phyloP scores from a whole-genome alignment of 768 basidiomycete species.

The Russula lepida region DNA sequence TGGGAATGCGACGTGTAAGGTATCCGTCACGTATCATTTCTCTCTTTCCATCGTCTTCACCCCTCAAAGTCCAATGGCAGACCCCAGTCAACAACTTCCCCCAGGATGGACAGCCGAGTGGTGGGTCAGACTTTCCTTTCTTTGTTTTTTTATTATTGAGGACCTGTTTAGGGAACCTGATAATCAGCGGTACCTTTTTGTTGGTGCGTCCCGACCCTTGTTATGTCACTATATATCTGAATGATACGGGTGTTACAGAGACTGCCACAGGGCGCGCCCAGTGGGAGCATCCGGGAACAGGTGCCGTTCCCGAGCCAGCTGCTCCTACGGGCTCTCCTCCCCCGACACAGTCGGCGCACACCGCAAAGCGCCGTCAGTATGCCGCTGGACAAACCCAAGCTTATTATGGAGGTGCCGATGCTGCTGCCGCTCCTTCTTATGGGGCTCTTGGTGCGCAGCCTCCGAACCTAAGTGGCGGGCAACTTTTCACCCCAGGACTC shows the following conservation, averaged over 20 bases:
- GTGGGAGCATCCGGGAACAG: constrained; percentile 69
- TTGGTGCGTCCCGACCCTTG: constrained; percentile 49
- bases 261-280: constrained; percentile 75
- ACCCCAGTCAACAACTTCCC: constrained; percentile 62
- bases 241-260: constrained; percentile 42
- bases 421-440: constrained; percentile 35
- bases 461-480: constrained; percentile 36
- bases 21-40: neutral
- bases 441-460: constrained; percentile 37
- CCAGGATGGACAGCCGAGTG: constrained; percentile 93
- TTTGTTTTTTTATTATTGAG: constrained; percentile 7
- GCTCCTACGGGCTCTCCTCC: constrained; percentile 40
- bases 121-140: constrained; percentile 35
- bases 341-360: constrained; percentile 28
- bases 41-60: constrained; percentile 7
- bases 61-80: constrained; percentile 33
- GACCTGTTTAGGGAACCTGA: constrained; percentile 55
- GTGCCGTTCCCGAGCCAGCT: constrained; percentile 31
- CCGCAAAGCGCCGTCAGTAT: constrained; percentile 79
- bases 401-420: constrained; percentile 55
- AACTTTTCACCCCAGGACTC: constrained; percentile 83
- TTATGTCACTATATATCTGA: constrained; percentile 1
- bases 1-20: constrained; percentile 15
- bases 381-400: constrained; percentile 90
- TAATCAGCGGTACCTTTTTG: constrained; percentile 79